Base-by-base conservation (phyloP, 2,329 filamentous ascomycete species). In the Alternaria sp. region DNA sequence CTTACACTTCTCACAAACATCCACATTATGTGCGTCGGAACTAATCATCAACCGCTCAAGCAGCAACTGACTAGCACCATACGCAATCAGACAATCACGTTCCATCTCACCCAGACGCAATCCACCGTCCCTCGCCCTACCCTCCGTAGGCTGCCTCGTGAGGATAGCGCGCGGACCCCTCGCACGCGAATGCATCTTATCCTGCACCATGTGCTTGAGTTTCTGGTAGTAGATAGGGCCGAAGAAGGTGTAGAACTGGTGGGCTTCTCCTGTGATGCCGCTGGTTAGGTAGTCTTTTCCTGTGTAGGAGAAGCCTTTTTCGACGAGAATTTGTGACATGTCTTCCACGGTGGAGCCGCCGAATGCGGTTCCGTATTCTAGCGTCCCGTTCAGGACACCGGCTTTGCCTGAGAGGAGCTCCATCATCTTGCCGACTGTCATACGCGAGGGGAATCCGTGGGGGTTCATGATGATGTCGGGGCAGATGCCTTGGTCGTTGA, bases 381-480 rank as follows among this genome's bases (percentile, higher is more conserved):
- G 90, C 8, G 91, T 90, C 5, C 96, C 96, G 62, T 90, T 88
- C 5, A 99, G 81, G 2, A 99, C 90, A 12, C 94, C 93, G 0
- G 96, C 96, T 81, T 99, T 99, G 68, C 96, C 96, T 0, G 94
- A 93, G 15, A 99, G 86, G 47, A 97, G 92, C 79, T 99, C 96
- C 54, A 99, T 88, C 85, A 99, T 91, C 81, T 99, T 99, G 30
- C 96, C 96, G 66, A 99, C 96, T 57, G 96, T 99, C 96, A 99
- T 99, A 80, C 96, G 96, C 30, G 95, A 98, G 2, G 96, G 96
- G 86, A 99, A 99, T 89, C 96, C 96, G 83, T 99, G 96, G 0
- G 96, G 96, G 84, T 99, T 99, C 96, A 99, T 99, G 88, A 99
- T 99, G 70, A 99, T 97, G 81, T 99, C 96, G 0, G 96, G 96